Conservation (phyloP, 352 stramenopile species). For the Globisporangium spiculum region DNA sequence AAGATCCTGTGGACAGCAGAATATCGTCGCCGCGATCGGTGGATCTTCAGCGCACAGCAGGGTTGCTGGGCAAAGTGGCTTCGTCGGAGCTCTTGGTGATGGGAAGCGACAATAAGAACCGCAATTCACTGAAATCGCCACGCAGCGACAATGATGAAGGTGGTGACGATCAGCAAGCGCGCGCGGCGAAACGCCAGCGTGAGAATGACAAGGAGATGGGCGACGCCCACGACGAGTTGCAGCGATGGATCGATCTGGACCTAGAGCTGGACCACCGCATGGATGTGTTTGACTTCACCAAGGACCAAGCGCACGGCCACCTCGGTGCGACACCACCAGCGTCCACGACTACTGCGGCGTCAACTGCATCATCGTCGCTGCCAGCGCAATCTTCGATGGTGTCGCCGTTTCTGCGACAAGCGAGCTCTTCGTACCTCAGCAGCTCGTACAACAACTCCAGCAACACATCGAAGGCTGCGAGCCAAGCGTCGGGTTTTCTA, state of each 20-base stretch:
- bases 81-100: constrained; percentile 6
- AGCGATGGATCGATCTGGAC: constrained; percentile 63
- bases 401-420: constrained; percentile 8
- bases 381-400: neutral
- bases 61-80: neutral
- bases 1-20: neutral
- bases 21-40: constrained; percentile 19
- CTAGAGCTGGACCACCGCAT: constrained; percentile 56
- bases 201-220: constrained; percentile 28
- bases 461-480: constrained; percentile 13
- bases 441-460: constrained; percentile 21
- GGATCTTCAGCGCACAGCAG: constrained; percentile 13
- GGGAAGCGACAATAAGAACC: constrained; percentile 3
- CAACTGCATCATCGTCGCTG: constrained; percentile 4
- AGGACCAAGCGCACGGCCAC: constrained; percentile 4
- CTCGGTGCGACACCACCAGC: neutral
- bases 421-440: constrained; percentile 13
- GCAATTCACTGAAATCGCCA: neutral
- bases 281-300: constrained; percentile 51
- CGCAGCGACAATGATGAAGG: constrained; percentile 1
- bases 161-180: constrained; percentile 1
- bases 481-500: constrained; percentile 16
- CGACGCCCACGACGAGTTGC: constrained; percentile 49
- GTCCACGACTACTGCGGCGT: neutral
- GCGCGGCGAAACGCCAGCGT: constrained; percentile 16